Percentiles rank a stretch among this genome's conserved stretches.
These are phyloP conservation scores for Fusarium avenaceum DNA, from an alignment of 2,329 filamentous ascomycete species.

Conservation along the genomic window DNA sequence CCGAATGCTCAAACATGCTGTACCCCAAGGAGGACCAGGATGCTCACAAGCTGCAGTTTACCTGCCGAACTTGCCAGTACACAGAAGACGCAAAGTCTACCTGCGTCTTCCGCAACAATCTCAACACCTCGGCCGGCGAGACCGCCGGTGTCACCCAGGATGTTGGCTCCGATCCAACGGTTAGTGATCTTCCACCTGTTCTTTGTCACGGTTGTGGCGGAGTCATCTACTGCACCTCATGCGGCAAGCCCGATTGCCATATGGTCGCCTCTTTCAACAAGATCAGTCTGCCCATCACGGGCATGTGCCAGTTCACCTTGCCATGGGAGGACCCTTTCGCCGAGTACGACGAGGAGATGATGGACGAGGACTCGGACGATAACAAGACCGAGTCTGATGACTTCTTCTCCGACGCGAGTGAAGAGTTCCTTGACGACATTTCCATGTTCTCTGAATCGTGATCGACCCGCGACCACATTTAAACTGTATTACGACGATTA, in stretches of 20 bases:
- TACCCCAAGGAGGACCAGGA: slow-evolving; percentile 95
- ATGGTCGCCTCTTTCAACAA: slow-evolving; percentile 38
- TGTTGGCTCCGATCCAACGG: slow-evolving; percentile 97
- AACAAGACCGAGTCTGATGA: slow-evolving; percentile 37
- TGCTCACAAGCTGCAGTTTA: slow-evolving; percentile 89
- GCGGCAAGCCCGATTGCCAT: slow-evolving; percentile 50
- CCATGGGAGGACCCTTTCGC: slow-evolving; percentile 53
- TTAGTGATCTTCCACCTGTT: slow-evolving; percentile 73
- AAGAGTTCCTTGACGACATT: slow-evolving; percentile 43
- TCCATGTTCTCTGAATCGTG: slow-evolving; percentile 44
- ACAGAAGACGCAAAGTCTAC: slow-evolving; percentile 87
- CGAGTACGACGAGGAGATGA: slow-evolving; percentile 58
- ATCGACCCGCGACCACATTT: slow-evolving; percentile 3
- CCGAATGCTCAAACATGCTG: slow-evolving; percentile 98
- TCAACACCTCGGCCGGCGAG: slow-evolving; percentile 92
- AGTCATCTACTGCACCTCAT: slow-evolving; percentile 60
- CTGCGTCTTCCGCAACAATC: slow-evolving; percentile 95
- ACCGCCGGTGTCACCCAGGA: slow-evolving; percentile 98
- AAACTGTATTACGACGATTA: slow-evolving; percentile 19
- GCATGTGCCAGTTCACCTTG: slow-evolving; percentile 50
- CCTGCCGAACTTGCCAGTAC: slow-evolving; percentile 95
- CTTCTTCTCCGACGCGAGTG: slow-evolving; percentile 40
- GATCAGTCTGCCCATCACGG: slow-evolving; percentile 46
- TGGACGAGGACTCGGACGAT: slow-evolving; percentile 47
- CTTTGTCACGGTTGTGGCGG: slow-evolving; percentile 63